A percentile compares a stretch with the other conserved stretches of the same genome.
phyloP scores from a whole-genome alignment of 2,329 filamentous ascomycete species.

The Eutypa lata region DNA sequence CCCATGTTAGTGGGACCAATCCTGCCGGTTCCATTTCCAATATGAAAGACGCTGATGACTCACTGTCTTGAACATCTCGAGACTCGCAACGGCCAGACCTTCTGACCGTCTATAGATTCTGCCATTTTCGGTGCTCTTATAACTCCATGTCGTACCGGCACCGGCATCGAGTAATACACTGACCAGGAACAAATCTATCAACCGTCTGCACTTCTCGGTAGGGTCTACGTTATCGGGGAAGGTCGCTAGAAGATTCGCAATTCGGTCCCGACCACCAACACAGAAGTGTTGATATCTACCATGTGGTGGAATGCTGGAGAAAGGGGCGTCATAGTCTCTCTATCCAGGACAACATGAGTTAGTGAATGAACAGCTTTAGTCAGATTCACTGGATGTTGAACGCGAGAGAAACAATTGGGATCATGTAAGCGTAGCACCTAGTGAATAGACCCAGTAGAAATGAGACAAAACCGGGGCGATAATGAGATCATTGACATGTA shows the following conservation, averaged over 20 bases:
- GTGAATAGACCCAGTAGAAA: no score
- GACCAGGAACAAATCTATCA: constrained; percentile 63
- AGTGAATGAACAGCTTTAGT: not conserved
- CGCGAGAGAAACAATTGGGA: no score
- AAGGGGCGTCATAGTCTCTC: constrained; percentile 32
- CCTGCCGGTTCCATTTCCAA: no score
- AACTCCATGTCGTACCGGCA: constrained; percentile 86
- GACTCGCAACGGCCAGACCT: constrained; percentile 53
- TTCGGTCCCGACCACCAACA: constrained; percentile 49
- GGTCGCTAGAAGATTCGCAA: constrained; percentile 30
- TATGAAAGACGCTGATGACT: constrained; percentile 4
- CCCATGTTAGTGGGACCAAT: constrained; percentile 2
- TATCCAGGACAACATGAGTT: constrained; percentile 21
- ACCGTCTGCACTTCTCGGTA: constrained; percentile 37
- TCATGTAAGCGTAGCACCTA: no score
- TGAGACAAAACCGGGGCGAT: no score
- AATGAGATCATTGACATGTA: not conserved
- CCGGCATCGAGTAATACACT: constrained; percentile 85
- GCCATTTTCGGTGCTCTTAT: constrained; percentile 86
- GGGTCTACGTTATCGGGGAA: constrained; percentile 36
- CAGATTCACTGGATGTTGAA: not conserved
- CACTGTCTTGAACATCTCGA: constrained; percentile 86
- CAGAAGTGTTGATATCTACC: constrained; percentile 64
- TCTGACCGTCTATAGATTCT: constrained; percentile 77
- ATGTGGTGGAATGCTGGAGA: constrained; percentile 48